Conservation (phyloP, 2,329 filamentous ascomycete species). For the Exophiala mesophila region DNA sequence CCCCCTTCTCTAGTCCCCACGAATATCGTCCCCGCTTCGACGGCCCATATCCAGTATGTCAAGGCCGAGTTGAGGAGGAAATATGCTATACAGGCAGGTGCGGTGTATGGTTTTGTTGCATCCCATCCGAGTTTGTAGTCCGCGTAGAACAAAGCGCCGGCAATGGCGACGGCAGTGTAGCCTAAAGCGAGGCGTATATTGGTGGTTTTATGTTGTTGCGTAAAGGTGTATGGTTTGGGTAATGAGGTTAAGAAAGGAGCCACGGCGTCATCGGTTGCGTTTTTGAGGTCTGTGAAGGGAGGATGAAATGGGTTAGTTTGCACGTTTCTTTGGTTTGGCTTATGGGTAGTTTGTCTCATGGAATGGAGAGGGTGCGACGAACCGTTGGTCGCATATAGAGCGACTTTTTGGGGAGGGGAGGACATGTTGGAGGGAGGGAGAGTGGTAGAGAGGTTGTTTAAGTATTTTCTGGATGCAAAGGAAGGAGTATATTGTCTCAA, state of each 20-base stretch:
- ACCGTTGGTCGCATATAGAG: conserved; percentile 44
- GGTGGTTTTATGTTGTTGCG: conserved; percentile 71
- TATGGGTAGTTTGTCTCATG: conserved; percentile 3
- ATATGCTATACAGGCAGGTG: conserved; percentile 73
- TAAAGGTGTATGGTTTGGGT: conserved; percentile 58
- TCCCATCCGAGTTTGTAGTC: conserved; percentile 93
- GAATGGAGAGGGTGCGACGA: conserved; percentile 17
- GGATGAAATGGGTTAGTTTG: conserved; percentile 3
- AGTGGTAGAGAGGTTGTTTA: too few species aligned
- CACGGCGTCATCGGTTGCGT: conserved; percentile 91
- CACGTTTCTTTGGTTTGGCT: background rate
- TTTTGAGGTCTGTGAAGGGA: conserved; percentile 76
- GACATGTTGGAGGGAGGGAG: conserved; percentile 7
- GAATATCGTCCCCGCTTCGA: conserved; percentile 80
- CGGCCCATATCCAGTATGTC: conserved; percentile 76
- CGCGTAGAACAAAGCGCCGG: conserved; percentile 78
- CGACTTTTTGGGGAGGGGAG: conserved; percentile 33
- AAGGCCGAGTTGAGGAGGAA: conserved; percentile 71
- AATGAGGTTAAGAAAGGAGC: conserved; percentile 88
- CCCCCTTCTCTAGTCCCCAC: conserved; percentile 66
- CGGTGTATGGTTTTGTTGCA: conserved; percentile 73
- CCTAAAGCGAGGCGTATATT: conserved; percentile 81
- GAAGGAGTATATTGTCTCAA: background rate
- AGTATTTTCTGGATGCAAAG: background rate
- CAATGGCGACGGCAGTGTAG: conserved; percentile 73